These are phyloP conservation scores for Pseudogymnoascus pannorum DNA, from an alignment of 2,329 filamentous ascomycete genomes.

Conservation along the genomic window DNA sequence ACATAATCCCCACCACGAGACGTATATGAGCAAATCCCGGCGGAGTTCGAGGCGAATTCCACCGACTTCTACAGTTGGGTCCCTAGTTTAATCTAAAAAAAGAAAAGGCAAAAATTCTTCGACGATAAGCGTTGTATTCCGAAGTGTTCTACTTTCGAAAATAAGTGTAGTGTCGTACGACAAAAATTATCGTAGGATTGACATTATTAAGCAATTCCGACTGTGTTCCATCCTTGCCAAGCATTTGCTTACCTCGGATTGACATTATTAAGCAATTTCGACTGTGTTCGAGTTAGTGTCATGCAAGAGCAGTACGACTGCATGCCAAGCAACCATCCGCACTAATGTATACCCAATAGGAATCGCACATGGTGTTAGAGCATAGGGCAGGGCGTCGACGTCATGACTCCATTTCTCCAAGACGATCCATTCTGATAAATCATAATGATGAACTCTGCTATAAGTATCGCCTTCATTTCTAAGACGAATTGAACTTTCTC, in stretches of 20 bases:
- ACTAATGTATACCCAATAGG: background rate
- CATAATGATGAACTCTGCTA: background rate
- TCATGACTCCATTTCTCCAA: background rate
- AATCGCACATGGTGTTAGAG: background rate
- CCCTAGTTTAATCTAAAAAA: too few species aligned
- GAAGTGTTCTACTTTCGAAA: background rate
- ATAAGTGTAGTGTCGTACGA: background rate
- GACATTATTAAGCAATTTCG: background rate
- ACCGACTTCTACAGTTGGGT: background rate
- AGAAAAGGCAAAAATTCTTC: background rate
- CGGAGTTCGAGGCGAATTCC: too few species aligned
- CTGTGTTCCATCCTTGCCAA: background rate
- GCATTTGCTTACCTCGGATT: background rate
- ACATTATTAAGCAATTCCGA: background rate
- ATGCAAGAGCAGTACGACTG: background rate
- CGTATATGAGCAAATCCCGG: background rate
- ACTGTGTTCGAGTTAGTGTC: background rate
- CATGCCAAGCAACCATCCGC: background rate
- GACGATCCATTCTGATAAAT: background rate
- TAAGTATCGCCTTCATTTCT: background rate
- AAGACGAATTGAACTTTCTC: background rate
- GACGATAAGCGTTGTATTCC: background rate
- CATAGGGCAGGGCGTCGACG: background rate
- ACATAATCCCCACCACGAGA: background rate
- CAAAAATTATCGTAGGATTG: too few species aligned